phyloP scores from a whole-genome alignment of 2,329 filamentous ascomycete genomes.

The Aspergillus oerlinghausenensis region DNA sequence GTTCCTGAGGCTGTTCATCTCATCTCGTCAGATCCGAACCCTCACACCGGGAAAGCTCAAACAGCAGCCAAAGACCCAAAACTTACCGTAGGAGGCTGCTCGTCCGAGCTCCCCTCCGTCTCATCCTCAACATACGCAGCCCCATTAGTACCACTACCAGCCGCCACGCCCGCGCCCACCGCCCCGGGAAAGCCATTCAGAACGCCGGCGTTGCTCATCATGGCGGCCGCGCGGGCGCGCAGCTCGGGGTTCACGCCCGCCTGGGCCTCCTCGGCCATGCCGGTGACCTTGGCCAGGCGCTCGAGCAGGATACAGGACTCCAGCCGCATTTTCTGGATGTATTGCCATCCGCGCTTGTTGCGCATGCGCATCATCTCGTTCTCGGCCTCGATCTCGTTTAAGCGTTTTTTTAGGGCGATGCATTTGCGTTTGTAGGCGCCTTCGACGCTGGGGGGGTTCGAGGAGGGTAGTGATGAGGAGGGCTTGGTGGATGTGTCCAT shows the following conservation, averaged over 20 bases:
- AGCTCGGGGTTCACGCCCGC: constrained; percentile 31
- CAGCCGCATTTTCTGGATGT: constrained; percentile 86
- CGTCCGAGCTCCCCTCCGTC: constrained; percentile 42
- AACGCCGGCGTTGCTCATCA: constrained; percentile 24
- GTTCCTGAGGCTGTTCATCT: constrained; percentile 40
- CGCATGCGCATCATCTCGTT: constrained; percentile 80
- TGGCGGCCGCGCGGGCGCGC: constrained; percentile 31
- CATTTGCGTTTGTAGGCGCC: constrained; percentile 96
- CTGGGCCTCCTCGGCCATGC: constrained; percentile 39
- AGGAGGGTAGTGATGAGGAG: constrained; percentile 24
- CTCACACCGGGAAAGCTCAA: neutral
- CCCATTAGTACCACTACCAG: constrained; percentile 16
- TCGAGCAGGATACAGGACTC: constrained; percentile 42
- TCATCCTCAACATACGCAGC: constrained; percentile 36
- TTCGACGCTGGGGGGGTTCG: constrained; percentile 82
- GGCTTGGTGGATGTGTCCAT: constrained; percentile 27
- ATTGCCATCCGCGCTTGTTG: constrained; percentile 73
- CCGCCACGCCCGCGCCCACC: constrained; percentile 6
- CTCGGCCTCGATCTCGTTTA: constrained; percentile 84
- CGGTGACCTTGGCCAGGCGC: constrained; percentile 37
- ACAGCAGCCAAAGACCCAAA: neutral
- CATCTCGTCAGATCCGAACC: neutral
- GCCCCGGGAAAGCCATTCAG: constrained; percentile 20
- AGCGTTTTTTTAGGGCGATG: constrained; percentile 85
- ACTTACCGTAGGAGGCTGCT: constrained; percentile 41